phyloP scores from a whole-genome alignment of 371 early-diverging fungal genomes.

The Haplosporangium sp. region DNA sequence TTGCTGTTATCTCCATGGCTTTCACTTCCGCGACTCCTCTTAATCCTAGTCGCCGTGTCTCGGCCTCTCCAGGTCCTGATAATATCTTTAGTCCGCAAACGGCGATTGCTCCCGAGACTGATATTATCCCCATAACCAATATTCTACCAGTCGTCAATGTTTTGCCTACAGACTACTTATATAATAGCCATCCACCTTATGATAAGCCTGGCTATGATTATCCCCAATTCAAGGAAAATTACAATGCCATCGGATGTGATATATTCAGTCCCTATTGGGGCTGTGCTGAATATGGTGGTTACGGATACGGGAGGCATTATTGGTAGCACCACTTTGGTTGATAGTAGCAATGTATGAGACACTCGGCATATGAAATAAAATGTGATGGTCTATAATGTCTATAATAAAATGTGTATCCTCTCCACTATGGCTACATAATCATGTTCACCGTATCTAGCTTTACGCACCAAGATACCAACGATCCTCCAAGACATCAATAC shows the following conservation, averaged over 20 bases:
- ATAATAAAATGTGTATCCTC: too few relatives aligned
- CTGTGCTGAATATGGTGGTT: too few relatives aligned
- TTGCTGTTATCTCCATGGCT: not conserved
- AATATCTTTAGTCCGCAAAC: constrained; percentile 18
- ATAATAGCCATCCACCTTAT: constrained; percentile 14
- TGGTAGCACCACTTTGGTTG: too few relatives aligned
- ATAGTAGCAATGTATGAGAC: too few relatives aligned
- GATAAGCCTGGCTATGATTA: too few relatives aligned
- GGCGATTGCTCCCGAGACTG: constrained; percentile 39
- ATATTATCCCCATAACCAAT: constrained; percentile 35
- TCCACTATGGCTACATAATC: too few relatives aligned
- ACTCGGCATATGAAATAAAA: too few relatives aligned
- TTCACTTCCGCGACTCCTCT: not conserved
- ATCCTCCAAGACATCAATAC: constrained; percentile 81
- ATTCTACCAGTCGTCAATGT: constrained; percentile 44
- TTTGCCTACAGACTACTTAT: constrained; percentile 27
- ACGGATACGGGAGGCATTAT: too few relatives aligned
- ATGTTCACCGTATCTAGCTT: not conserved
- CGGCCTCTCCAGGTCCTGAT: not conserved
- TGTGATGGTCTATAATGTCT: too few relatives aligned
- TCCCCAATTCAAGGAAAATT: too few relatives aligned
- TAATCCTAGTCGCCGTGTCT: not conserved
- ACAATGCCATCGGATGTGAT: too few relatives aligned
- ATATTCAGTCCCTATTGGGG: too few relatives aligned
- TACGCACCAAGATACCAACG: constrained; percentile 44